phyloP scores from a whole-genome alignment of 2,329 filamentous ascomycete genomes.

The Penicillium sp. region DNA sequence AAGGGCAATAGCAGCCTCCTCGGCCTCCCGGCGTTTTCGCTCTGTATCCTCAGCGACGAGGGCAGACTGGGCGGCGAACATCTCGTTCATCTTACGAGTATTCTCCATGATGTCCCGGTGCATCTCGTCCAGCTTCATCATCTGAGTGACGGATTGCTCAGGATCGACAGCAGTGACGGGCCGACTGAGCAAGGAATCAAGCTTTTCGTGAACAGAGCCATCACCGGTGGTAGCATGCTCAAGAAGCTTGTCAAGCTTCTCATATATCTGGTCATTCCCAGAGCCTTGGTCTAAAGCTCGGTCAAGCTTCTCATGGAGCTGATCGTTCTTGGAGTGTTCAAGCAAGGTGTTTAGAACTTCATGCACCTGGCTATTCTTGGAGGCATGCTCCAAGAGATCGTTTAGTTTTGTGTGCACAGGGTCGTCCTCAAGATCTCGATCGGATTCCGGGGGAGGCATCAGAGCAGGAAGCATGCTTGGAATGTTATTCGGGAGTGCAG shows the following conservation, averaged over 20 bases:
- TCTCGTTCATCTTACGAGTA: slow-evolving; percentile 77
- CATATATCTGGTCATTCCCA: slow-evolving; percentile 49
- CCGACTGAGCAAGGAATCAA: slow-evolving; percentile 53
- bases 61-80: slow-evolving; percentile 45
- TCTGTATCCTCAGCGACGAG: slow-evolving; percentile 73
- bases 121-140: slow-evolving; percentile 83
- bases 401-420: slow-evolving; percentile 61
- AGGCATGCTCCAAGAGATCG: slow-evolving; percentile 38
- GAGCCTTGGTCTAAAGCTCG: slow-evolving; percentile 38
- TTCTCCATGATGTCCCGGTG: slow-evolving; percentile 83
- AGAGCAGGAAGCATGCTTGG: slow-evolving; percentile 56
- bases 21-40: slow-evolving; percentile 72
- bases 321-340: slow-evolving; percentile 49
- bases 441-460: slow-evolving; percentile 37
- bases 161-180: slow-evolving; percentile 55
- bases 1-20: slow-evolving; percentile 75
- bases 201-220: slow-evolving; percentile 34
- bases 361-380: slow-evolving; percentile 53
- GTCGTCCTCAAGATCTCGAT: slow-evolving; percentile 56
- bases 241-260: slow-evolving; percentile 55
- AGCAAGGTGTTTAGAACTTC: slow-evolving; percentile 55
- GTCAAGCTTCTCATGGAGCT: slow-evolving; percentile 60
- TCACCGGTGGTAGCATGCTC: slow-evolving; percentile 31
- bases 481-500: slow-evolving; percentile 51
- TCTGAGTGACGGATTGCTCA: slow-evolving; percentile 67